These are phyloP conservation scores for Russula olivacea DNA, from an alignment of 768 basidiomycete species.

Conservation along the genomic window DNA sequence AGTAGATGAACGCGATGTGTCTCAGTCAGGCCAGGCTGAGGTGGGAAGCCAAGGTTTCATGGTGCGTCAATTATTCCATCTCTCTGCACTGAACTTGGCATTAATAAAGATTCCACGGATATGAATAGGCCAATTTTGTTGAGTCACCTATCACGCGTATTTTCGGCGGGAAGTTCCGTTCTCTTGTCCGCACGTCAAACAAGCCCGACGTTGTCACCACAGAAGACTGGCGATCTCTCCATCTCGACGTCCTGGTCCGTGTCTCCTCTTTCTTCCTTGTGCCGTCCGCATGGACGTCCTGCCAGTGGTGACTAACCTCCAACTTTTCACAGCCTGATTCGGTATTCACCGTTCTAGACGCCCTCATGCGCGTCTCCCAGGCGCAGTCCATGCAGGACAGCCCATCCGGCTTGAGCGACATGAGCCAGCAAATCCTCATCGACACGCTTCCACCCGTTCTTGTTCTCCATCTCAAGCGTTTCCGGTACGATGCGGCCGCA, in stretches of 20 bases:
- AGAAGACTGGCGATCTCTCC: conserved; percentile 81
- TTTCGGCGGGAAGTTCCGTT: conserved; percentile 42
- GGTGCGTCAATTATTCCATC: too few relatives aligned
- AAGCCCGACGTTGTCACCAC: conserved; percentile 80
- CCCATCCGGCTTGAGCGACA: conserved; percentile 43
- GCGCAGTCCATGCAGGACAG: conserved; percentile 78
- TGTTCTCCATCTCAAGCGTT: conserved; percentile 83
- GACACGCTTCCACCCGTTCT: conserved; percentile 80
- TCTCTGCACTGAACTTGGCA: too few relatives aligned
- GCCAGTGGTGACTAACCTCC: neutral
- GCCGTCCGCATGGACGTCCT: too few relatives aligned
- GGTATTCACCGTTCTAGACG: conserved; percentile 75
- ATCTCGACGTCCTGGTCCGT: conserved; percentile 75
- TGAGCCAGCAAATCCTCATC: conserved; percentile 64
- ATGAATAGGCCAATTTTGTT: too few relatives aligned
- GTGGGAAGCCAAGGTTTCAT: too few relatives aligned
- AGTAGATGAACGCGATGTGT: too few relatives aligned
- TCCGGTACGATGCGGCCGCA: conserved; percentile 72
- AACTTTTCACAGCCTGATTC: conserved; percentile 50
- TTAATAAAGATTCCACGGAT: too few relatives aligned
- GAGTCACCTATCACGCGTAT: too few relatives aligned
- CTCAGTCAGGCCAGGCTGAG: too few relatives aligned
- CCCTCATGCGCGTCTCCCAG: conserved; percentile 66
- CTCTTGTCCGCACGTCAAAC: conserved; percentile 70
- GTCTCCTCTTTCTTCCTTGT: neutral